phyloP scores from a whole-genome alignment of 495 filamentous ascomycete genomes.

The Neurospora intermedia region DNA sequence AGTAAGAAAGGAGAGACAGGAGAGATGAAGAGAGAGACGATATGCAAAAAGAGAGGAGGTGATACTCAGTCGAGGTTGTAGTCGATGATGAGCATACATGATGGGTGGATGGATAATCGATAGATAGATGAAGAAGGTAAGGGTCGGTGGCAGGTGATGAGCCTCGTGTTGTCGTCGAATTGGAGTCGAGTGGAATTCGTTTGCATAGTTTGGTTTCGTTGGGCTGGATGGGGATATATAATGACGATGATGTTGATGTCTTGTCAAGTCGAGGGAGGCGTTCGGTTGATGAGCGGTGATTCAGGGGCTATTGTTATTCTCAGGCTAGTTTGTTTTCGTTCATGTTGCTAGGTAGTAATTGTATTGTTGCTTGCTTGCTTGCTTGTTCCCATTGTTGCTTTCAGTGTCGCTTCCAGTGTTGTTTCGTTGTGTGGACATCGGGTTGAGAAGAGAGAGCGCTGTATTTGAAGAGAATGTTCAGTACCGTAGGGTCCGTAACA shows the following conservation, averaged over 20 bases:
- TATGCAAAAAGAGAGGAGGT: not conserved
- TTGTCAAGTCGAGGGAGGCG: not conserved
- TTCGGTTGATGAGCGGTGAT: not conserved
- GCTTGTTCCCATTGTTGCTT: not conserved
- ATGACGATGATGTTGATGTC: not conserved
- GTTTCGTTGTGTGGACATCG: not conserved
- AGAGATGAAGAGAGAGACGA: not conserved
- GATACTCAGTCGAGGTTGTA: not conserved
- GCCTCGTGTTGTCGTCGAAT: not conserved
- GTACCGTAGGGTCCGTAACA: not conserved
- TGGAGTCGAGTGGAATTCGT: not conserved
- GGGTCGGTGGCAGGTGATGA: not conserved
- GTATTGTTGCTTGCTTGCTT: not conserved
- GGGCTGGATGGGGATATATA: not conserved
- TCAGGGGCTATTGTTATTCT: not conserved
- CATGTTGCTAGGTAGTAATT: not conserved
- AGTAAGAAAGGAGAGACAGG: conserved; percentile 3
- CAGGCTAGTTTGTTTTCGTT: not conserved
- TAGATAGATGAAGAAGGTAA: not conserved
- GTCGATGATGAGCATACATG: not conserved
- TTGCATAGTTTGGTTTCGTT: not conserved
- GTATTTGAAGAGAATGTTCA: not conserved
- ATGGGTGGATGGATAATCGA: not conserved
- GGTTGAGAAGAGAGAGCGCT: not conserved
- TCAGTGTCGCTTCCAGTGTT: not conserved